Percentiles rank a stretch among this genome's conserved stretches.
These are phyloP conservation scores for Suillus spraguei DNA, from an alignment of 768 basidiomycete species.

Conservation along the genomic window DNA sequence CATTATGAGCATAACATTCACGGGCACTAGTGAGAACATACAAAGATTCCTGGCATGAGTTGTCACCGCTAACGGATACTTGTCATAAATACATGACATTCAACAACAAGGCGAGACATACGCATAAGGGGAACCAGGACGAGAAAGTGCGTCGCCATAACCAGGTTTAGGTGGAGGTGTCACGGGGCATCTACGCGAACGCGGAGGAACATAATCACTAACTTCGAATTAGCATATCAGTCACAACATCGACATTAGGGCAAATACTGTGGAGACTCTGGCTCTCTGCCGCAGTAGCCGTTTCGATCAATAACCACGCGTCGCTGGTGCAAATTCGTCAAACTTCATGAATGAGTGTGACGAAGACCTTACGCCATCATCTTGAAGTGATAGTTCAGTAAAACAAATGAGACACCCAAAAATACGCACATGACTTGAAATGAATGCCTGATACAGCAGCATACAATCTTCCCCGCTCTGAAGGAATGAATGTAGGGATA, in stretches of 20 bases:
- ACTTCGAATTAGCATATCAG: neutral
- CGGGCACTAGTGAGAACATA: neutral
- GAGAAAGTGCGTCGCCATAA: neutral
- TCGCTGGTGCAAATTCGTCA: too few relatives aligned
- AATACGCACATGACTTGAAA: slow-evolving; percentile 19
- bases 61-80: neutral
- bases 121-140: neutral
- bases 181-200: neutral
- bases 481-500: neutral
- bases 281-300: too few relatives aligned
- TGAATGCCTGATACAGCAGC: slow-evolving; percentile 19
- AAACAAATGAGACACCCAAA: neutral
- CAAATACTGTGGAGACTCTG: neutral
- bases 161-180: neutral
- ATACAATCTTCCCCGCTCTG: slow-evolving; percentile 18
- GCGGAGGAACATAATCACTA: neutral
- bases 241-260: neutral
- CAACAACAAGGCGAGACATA: neutral
- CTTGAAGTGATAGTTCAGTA: too few relatives aligned
- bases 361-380: too few relatives aligned
- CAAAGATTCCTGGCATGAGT: neutral
- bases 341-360: too few relatives aligned
- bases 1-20: slow-evolving; percentile 10
- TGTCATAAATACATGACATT: neutral
- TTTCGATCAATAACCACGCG: too few relatives aligned